Evolutionary conservation across 2,329 filamentous ascomycete species (phyloP), one percentile per base, ranked within the genome.

Genomic region (Thielaviopsis musarum): DNA sequence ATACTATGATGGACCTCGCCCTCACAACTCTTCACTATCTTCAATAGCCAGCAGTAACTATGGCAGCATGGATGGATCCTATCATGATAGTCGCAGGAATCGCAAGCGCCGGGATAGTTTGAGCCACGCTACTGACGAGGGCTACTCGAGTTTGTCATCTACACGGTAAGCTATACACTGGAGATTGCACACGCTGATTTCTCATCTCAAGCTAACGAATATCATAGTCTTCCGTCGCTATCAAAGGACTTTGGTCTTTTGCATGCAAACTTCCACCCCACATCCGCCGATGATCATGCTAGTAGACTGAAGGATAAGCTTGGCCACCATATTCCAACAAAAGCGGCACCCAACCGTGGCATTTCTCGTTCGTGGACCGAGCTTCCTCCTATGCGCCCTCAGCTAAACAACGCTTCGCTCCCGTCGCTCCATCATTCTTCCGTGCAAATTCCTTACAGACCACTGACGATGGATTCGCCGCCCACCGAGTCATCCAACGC

Each of bases 221-320:
- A 30, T 56, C 67, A 75, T 56, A 74, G 74, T 19, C 72, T 74
- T 64, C 73, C 75, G 56, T 74, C 74, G 4, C 62, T 70, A 41
- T 68, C 67, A 0, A 63, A 71, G 41, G 70, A 71, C n/a, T 76
- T 79, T 56, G 76, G 77, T 59, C 70, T 76, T 59, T 74, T 74
- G 62, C 77, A 79, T 64, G 75, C 72, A 64, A 74, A 72, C 48
- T 78, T 73, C 60, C 71, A 76, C 63, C 70, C 71, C 54, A 71
- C 73, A 3, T 70, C 72, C 57, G 72, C 74, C 64, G 70, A 76
- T 52, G 69, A 75, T 15, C 75, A 80, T 57, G 75, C 77, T 61
- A 74, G 72, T 61, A 73, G 70, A 57, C 73, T 81, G 66, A 75
- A 80, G 61, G 78, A 77, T 67, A 82, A 78, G 68, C 70, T 82